phyloP scores from a whole-genome alignment of 139 green algal species.

The Chlamydomonas incerta region DNA sequence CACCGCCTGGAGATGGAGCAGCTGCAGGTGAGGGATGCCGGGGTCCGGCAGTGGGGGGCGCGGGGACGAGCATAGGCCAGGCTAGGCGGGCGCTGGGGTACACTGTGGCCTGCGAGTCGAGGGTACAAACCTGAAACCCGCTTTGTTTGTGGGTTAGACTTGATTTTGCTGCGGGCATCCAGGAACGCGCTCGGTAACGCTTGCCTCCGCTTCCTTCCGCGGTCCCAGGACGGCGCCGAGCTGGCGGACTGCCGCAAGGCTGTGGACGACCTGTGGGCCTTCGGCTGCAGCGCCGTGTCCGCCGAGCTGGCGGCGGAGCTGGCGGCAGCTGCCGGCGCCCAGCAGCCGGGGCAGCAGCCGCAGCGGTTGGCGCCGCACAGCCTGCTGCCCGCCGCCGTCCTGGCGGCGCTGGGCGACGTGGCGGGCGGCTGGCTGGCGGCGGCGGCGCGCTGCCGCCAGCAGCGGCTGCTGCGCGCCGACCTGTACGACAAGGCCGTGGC shows the following conservation, averaged over 20 bases:
- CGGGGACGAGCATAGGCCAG: not conserved
- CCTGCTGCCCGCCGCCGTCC: not conserved
- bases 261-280: conserved; percentile 23
- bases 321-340: too few relatives aligned
- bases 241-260: conserved; percentile 34
- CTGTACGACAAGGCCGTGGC: conserved; percentile 40
- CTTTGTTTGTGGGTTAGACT: too few relatives aligned
- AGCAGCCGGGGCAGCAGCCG: too few relatives aligned
- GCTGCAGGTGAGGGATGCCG: conserved; percentile 6
- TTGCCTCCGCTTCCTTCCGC: too few relatives aligned
- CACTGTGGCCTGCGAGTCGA: too few relatives aligned
- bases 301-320: not conserved
- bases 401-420: conserved; percentile 30
- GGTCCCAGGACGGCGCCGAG: conserved; percentile 3
- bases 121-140: too few relatives aligned
- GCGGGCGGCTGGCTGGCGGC: conserved; percentile 33
- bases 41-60: not conserved
- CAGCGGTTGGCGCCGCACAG: not conserved
- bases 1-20: conserved; percentile 26
- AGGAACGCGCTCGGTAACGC: too few relatives aligned
- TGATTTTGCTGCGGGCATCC: too few relatives aligned
- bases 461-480: conserved; percentile 19
- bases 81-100: too few relatives aligned
- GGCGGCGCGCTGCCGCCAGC: conserved; percentile 27
- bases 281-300: conserved; percentile 20